Base-by-base conservation (phyloP, 179 eudicot genomes). In the Drosera spatulata region DNA sequence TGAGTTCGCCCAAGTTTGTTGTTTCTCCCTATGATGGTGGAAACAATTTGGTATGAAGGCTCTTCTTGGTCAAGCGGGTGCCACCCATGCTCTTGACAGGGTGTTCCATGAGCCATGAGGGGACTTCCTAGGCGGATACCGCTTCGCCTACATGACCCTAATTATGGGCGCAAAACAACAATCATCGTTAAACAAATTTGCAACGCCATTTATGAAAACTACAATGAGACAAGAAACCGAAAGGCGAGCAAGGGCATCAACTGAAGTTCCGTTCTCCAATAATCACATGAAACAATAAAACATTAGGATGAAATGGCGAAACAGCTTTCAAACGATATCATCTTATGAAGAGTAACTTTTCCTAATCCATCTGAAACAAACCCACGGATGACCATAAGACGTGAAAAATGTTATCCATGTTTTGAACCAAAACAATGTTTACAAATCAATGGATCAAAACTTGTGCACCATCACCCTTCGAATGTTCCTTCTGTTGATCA, bases 391-490 rank as follows among this genome's bases (percentile, higher is more conserved):
- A 46, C 50, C 56, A 41, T 41, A 44, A 50, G 50, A 50, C 55
- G 56, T 39, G 12, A 40, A 43, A 58, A 62, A 64, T 58, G 41
- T 54, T 57, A 57, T 33, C 38, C 12, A 6, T 10, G 39, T 46
- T 44, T 56, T 42, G 59, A 54, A 55, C 50, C 66, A 67, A 67
- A 68, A 38, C 58, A 65, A 61, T 75, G 68, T 69, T 37, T 6
- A 44, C 53, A 14, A 2, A 49, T 68, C 66, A 76, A 59, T 61
- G 68, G 57, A 59, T 44, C 65, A 54, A 65, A 62, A 73, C 80
- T 65, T 64, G 64, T 41, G 62, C 71, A 50, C 73, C 53, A 46
- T 72, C 80, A 12, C 62, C 62, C 52, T 64, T 68, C 15, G 54
- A 13, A 53, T 73, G 43, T 15, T 61, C 33, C n/a, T 39, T 52